Base-by-base conservation (phyloP, 139 green algal genomes). In the Yamagishiella unicocca region DNA sequence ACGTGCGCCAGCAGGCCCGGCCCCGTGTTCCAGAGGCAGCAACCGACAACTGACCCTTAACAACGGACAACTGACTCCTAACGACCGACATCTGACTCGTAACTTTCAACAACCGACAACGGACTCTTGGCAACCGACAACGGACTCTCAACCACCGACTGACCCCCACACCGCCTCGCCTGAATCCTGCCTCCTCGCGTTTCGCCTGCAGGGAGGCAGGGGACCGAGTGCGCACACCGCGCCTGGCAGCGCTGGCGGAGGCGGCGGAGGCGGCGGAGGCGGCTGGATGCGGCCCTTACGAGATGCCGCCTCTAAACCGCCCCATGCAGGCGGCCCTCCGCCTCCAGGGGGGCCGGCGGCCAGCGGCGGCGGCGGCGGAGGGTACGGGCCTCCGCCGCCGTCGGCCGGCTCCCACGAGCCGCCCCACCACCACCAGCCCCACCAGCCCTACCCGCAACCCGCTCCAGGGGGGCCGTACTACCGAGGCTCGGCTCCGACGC, bases 211-310 rank as follows among this genome's bases (percentile, higher is more conserved):
- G 45, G 82, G 67, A n/a, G 64, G 45, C 0, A 37, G 40, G 21
- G 61, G 40, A 7, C 38, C n/a, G 14, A 45, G 74, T 27, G 74
- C 14, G 4, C 8, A 29, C 1, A 6, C 12, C 25, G 22, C 24
- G 2, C 27, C 24, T 58, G 67, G 66, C 27, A n/a, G 43, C 27
- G 58, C 33, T 37, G 81, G 62, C 14, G 24, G 81, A 9, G 64
- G 64, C 2, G 43, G n/a, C n/a, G 66, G 50, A 17, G 46, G 50
- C 8, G 46, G 46, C 45, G 40, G 27, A 2, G 70, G 82, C 33
- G 80, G 71, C 27, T 77, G 70, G 82, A 76, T 87, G 82, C 82
- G 66, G 35, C 66, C 66, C 0, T 7, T 80, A 4, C 45, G 54
- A 4, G 82, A 77, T 40, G 27, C 55, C 62, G 40, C 12, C 54